Base-by-base conservation (phyloP, 768 basidiomycete genomes). In the Suillus ampliporus region DNA sequence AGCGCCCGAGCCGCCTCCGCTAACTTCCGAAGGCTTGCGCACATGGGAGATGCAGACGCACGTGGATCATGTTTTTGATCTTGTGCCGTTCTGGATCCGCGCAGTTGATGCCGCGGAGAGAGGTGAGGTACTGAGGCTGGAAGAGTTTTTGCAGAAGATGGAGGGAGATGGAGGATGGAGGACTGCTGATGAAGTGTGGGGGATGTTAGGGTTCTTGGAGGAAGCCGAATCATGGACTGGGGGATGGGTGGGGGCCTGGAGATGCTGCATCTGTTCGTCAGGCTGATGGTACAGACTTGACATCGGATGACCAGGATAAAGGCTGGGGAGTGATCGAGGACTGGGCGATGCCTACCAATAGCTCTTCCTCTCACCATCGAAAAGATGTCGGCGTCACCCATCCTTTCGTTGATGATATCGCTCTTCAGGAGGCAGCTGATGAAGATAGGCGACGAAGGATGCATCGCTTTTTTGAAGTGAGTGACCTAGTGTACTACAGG, bases 31-130 rank as follows among this genome's bases (percentile, higher is more conserved):
- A 38, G 69, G 70, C 9, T 68, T 75, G 7, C 68, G 68, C 3
- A 65, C 69, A 44, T 71, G 69, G 71, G 72, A 69, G 31, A 72
- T 72, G 69, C 68, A 74, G 31, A 65, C 67, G 6, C 78, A 75
- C 53, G 78, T 84, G n/a, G 84, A 85, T 63, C 76, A 81, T 13
- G 77, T 84, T 26, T 72, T 74, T 41, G 83, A 85, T 67, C 66
- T 84, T 65, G 79, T 87, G 38, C 81, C 82, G 4, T 86, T 85
- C 70, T 87, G 86, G 86, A 76, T 78, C 48, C 71, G 78, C 14
- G 83, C 80, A 0, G 74, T 87, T 6, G 74, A 78, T 52, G 84
- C 82, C 2, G 85, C 82, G 23, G 77, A 79, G 73, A 75, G 75
- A 17, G 84, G 82, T 5, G 76, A 81, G 46, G 75, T 79, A 48